Evolutionary conservation across 2,329 filamentous ascomycete species (phyloP).

Genomic region (Pleoardoris graminearum): DNA sequence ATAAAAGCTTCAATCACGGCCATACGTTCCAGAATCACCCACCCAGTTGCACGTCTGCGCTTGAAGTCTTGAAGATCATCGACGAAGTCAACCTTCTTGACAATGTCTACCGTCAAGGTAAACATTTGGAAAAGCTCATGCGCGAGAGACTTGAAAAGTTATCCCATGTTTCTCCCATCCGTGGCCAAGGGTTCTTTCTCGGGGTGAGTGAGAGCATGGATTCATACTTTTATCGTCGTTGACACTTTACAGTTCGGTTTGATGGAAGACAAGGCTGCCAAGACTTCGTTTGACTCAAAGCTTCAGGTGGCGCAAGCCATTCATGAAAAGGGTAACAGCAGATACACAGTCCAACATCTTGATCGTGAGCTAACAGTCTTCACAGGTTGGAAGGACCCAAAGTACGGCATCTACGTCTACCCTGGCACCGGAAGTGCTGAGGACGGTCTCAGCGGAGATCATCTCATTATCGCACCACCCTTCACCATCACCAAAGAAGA

Average conservation of each 20-base stretch:
- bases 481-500: slow-evolving; percentile 65
- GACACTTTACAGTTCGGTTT: slow-evolving; percentile 57
- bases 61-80: slow-evolving; percentile 66
- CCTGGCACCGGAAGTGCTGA: slow-evolving; percentile 63
- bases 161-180: slow-evolving; percentile 62
- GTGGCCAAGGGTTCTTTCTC: slow-evolving; percentile 63
- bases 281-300: slow-evolving; percentile 56
- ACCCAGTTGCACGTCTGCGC: slow-evolving; percentile 61
- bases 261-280: slow-evolving; percentile 58
- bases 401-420: slow-evolving; percentile 63
- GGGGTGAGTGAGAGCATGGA: slow-evolving; percentile 50
- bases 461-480: slow-evolving; percentile 70
- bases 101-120: slow-evolving; percentile 62
- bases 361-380: not conserved
- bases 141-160: slow-evolving; percentile 49
- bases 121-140: slow-evolving; percentile 52
- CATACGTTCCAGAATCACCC: slow-evolving; percentile 68
- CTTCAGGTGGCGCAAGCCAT: slow-evolving; percentile 53
- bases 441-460: slow-evolving; percentile 64
- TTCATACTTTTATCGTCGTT: not conserved
- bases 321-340: slow-evolving; percentile 54
- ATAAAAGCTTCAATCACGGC: slow-evolving; percentile 59
- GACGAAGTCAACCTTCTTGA: slow-evolving; percentile 59
- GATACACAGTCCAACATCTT: slow-evolving; percentile 2
- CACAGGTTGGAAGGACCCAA: slow-evolving; percentile 4